Evolutionary conservation across 2,329 filamentous ascomycete genomes (phyloP), one percentile per base, ranked within the genome.

Genomic region (Colletotrichum karsti): DNA sequence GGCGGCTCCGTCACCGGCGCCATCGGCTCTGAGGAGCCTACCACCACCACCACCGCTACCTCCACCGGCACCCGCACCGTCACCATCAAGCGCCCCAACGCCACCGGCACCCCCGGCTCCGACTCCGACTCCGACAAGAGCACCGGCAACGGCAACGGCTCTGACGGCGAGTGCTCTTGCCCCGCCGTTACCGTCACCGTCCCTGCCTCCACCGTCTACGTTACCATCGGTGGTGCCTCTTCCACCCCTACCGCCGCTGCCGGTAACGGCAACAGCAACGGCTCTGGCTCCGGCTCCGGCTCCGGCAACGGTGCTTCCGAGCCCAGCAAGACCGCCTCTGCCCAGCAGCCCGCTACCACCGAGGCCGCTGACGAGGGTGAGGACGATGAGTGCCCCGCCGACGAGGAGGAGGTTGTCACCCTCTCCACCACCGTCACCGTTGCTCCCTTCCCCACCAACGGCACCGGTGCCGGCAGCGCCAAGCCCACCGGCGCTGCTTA

Each of bases 371-470:
- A 71, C 9, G 44, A 61, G 30, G 3, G 63, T 42, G 41, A 66
- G 13, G 72, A 71, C 8, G 63, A 69, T 35, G 69, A 58, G 8
- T 69, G 66, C 66, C 66, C 66, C 22, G 62, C 54, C 39, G 67
- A 67, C 13, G 69, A 67, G 15, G 67, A 70, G 33, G 61, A 69
- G 7, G 67, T 68, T 37, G 76, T 79, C 67, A 80, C 79, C 59
- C 77, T 80, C 55, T 76, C 73, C 30, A 75, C 73, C 46, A 76
- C 73, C 30, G 73, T 73, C 30, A 74, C 72, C 53, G 72, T 74
- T 35, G 76, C 72, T 57, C 72, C 66, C 74, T 82, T 67, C 83
- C 83, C 71, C 83, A 78, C 78, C 83, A 81, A 81, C 77, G 76
- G 76, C 66, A 80, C 80, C 55, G 69, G 74, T 15, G 24, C 28